Base-by-base conservation (phyloP, 768 basidiomycete species). In the Guyanaporus albipodus region DNA sequence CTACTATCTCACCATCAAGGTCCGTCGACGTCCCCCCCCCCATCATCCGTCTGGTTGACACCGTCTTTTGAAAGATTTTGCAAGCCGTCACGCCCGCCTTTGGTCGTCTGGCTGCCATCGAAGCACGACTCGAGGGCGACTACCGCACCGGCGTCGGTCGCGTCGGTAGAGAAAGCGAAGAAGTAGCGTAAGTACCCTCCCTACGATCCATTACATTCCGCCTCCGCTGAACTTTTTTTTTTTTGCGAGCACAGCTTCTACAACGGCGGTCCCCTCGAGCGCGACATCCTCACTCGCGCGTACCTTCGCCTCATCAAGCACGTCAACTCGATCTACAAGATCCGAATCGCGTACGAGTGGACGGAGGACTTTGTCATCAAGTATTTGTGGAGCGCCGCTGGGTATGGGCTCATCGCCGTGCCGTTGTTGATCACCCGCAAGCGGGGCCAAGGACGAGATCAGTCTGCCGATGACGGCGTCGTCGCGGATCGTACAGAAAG, bases 281-380 rank as follows among this genome's bases (percentile, higher is more conserved):
- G 80, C 53, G 82, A 85, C 49, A 93, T 97, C 38, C 69, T 98
- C 32, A 80, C 78, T 42, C 68, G 73, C 15, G 86, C 91, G 0
- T 97, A 97, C 56, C 61, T 85, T 51, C 74, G 79, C 23, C 66
- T 97, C 18, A 91, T 93, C 55, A 84, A 80, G 55, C 94, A 98
- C 54, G 78, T 96, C 44, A 94, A 97, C 58, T 85, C 82, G 0
- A 91, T 97, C 38, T 94, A 91, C 73, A 91, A 90, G 87, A 89
- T 91, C 42, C 84, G 91, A 14, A 90, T 94, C 38, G 86, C 86
- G 2, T 94, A 91, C 59, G 90, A 83, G 69, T 96, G 89, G 93
- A 96, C 90, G 0, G 94, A 96, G 61, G 94, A 96, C 70, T 93
- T 91, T 55, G 87, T 96, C 17, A 92, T 96, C 74, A 96, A 96